Percentiles rank a stretch among this genome's conserved stretches.
These are phyloP conservation scores for Paralagenidium karlingii DNA, from an alignment of 352 stramenopile species.

Conservation along the genomic window DNA sequence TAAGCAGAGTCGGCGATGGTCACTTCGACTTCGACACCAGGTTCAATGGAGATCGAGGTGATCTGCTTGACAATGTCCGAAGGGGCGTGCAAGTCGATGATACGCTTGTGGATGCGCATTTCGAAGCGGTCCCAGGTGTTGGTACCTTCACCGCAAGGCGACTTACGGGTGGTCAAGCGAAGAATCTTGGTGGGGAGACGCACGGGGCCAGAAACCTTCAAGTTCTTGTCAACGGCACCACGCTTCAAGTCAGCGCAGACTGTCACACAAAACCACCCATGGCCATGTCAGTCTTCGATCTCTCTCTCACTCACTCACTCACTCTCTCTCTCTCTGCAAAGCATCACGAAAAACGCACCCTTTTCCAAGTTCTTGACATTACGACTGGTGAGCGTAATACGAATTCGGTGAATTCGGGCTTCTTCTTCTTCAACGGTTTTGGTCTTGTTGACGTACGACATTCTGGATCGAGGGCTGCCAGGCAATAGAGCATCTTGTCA, in stretches of 20 bases:
- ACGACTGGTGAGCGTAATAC: conserved; percentile 98
- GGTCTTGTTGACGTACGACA: conserved; percentile 80
- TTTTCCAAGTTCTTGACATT: conserved; percentile 99
- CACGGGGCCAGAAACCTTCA: conserved; percentile 97
- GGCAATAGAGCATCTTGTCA: not conserved
- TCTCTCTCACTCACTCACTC: no score
- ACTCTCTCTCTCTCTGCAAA: not conserved
- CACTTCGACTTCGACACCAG: conserved; percentile 98
- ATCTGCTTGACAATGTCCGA: conserved; percentile 99
- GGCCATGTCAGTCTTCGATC: not conserved
- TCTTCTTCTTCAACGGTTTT: conserved; percentile 80
- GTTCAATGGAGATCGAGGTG: conserved; percentile 98
- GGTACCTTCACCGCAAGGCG: conserved; percentile 96
- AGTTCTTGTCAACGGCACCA: conserved; percentile 95
- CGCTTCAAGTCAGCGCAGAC: conserved; percentile 98
- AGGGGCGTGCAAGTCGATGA: conserved; percentile 98
- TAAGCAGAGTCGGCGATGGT: conserved; percentile 91
- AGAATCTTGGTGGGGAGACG: conserved; percentile 99
- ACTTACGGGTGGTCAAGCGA: conserved; percentile 98
- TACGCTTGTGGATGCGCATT: conserved; percentile 98
- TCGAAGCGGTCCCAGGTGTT: conserved; percentile 99
- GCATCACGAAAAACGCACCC: conserved; percentile 17
- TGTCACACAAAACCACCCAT: conserved; percentile 5
- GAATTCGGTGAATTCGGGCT: conserved; percentile 92
- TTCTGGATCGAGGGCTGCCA: conserved; percentile 77